These are phyloP conservation scores for Lachnellula cervina DNA, from an alignment of 2,329 filamentous ascomycete genomes.

Conservation along the genomic window DNA sequence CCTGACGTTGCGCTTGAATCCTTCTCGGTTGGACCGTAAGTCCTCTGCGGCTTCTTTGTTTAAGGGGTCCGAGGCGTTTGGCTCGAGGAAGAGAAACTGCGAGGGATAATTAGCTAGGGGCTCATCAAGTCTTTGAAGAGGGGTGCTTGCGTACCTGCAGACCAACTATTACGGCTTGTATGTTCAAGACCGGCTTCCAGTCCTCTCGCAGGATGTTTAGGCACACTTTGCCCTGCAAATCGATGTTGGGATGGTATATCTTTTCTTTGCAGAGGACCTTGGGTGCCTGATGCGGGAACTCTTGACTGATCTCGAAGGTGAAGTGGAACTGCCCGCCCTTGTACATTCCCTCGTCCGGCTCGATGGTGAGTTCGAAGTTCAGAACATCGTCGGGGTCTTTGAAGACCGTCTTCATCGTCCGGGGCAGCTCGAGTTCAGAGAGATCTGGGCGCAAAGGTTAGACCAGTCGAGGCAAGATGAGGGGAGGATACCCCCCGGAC, in stretches of 20 bases:
- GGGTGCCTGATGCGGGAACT: constrained; percentile 94
- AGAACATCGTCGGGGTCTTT: constrained; percentile 81
- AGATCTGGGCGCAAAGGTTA: constrained; percentile 52
- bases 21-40: constrained; percentile 76
- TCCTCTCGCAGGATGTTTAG: constrained; percentile 96
- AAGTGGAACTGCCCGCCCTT: constrained; percentile 84
- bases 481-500: constrained; percentile 2
- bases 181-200: constrained; percentile 96
- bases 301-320: constrained; percentile 86
- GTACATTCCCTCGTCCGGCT: constrained; percentile 85
- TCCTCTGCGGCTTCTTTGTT: constrained; percentile 98
- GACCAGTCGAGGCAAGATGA: background rate
- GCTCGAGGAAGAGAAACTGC: constrained; percentile 94
- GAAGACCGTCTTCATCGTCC: constrained; percentile 77
- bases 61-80: constrained; percentile 93
- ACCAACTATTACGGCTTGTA: constrained; percentile 95
- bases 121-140: background rate
- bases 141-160: constrained; percentile 59
- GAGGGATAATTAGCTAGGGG: constrained; percentile 6
- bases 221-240: constrained; percentile 95
- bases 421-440: constrained; percentile 71
- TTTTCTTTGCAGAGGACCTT: constrained; percentile 97
- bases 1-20: constrained; percentile 87
- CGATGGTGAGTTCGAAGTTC: constrained; percentile 76
- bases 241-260: constrained; percentile 99